Base-by-base conservation (phyloP, 148 eudicot genomes). In the Diospyros kaki region DNA sequence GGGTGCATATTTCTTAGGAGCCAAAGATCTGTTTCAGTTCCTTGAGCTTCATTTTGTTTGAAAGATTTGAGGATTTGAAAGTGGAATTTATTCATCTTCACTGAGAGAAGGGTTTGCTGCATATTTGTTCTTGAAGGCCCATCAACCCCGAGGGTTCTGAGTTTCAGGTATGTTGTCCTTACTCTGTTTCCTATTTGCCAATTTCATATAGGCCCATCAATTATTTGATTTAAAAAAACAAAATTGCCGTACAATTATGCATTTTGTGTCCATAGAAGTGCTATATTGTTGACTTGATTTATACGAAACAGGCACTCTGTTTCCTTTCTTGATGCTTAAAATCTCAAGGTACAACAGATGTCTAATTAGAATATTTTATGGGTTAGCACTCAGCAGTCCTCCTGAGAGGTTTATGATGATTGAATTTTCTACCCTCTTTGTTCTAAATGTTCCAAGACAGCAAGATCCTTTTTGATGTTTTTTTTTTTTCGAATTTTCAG, bases 81-180 rank as follows among this genome's bases (percentile, higher is more conserved):
- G 28, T 69, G 77, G 80, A 62, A 76, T 77, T 41, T 76, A 44
- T 54, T 81, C 73, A 48, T 69, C 63, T 67, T 78, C 58, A 66
- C 58, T 42, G 58, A 40, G 64, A 46, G 52, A 64, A 74, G 45
- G 64, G 69, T 61, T 75, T 71, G 75, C 71, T 73, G 80, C 77
- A 65, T 62, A 58, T 42, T 80, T 80, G 71, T 81, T 81, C 48
- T 77, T 72, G 51, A 73, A 79, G 63, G 51, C 58, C 66, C 5
- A 44, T 48, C 59, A 58, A 52, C 65, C 68, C 78, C 80, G 66
- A 69, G 69, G 81, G 67, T 58, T 75, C 78, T 64, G 75, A 63
- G 50, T 70, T 71, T 79, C 62, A 85, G 87, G 90, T 84, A 81
- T 55, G 70, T 54, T 71, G 41, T 80, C 43, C 70, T 75, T 12